Conservation (phyloP, 1,284 basidiomycete genomes). For the Cutaneotrichosporon sp. region DNA sequence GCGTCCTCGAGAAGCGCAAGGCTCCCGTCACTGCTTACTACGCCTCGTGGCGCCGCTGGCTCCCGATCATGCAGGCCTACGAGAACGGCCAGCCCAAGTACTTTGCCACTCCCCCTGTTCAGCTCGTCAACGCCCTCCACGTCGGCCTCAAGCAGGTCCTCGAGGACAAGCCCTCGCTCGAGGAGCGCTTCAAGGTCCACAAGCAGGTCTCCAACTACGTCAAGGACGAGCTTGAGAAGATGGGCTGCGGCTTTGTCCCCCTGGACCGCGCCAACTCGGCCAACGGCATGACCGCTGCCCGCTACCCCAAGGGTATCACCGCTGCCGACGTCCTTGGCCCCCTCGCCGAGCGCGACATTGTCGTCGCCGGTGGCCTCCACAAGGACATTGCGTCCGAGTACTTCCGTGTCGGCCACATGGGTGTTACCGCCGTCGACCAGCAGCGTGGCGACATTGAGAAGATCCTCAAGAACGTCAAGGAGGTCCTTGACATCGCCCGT, state of each 20-base stretch:
- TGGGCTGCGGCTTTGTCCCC: conserved; percentile 74
- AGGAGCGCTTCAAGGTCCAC: conserved; percentile 78
- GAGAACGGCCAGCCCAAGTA: conserved; percentile 61
- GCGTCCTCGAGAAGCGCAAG: conserved; percentile 69
- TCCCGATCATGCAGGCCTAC: conserved; percentile 90
- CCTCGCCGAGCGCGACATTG: conserved; percentile 62
- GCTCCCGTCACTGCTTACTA: conserved; percentile 78
- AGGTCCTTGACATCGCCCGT: conserved; percentile 7
- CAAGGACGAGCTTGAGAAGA: conserved; percentile 65
- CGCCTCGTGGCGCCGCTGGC: conserved; percentile 89
- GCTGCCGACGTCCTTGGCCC: conserved; percentile 72
- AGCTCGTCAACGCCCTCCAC: conserved; percentile 89
- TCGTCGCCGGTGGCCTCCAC: conserved; percentile 88
- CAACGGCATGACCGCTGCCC: conserved; percentile 86
- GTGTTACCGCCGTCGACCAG: conserved; percentile 70
- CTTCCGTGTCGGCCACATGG: conserved; percentile 72
- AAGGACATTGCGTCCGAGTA: conserved; percentile 75
- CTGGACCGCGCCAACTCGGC: conserved; percentile 66
- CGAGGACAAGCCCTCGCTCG: conserved; percentile 62
- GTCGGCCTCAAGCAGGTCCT: conserved; percentile 74
- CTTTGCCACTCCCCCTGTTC: conserved; percentile 92
- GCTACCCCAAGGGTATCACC: conserved; percentile 72
- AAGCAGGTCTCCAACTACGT: conserved; percentile 69
- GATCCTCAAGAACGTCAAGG: conserved; percentile 12
- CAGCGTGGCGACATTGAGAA: conserved; percentile 72